Base-by-base conservation (phyloP, 345 rosid genomes). In the Aquilaria yunnanensis region DNA sequence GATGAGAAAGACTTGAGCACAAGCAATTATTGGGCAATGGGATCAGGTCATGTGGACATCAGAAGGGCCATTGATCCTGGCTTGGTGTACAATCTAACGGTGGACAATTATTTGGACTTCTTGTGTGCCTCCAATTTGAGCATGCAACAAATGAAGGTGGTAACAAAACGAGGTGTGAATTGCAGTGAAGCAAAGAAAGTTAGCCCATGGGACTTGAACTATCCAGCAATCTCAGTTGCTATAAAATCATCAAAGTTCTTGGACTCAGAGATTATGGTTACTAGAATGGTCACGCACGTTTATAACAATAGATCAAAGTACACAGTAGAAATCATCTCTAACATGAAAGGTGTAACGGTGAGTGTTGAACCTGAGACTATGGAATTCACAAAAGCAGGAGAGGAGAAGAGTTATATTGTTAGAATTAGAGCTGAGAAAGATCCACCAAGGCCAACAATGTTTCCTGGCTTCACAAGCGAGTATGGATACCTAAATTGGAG, bases 1-100 rank as follows among this genome's bases (percentile, higher is more conserved):
- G 64, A 33, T 1, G 50, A 66, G 30, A 32, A 43, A 14, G 47
- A 49, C 14, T 5, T 48, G 4, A 51, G 10, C 0, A 11, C 2
- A 14, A 32, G 52, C 16, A 57, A n/a, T 0, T 4, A 43, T 1
- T 56, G 67, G 70, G 62, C 13, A 0, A 66, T 66, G 67, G 70
- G 75, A 13, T 45, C 64, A 2, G 75, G 75, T 31, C 75, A 71
- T 32, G 60, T 66, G 51, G 64, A 71, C 10, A 70, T 63, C 4
- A 14, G 30, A 16, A 61, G 46, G 43, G 75, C 75, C 13, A n/a
- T 51, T 2, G 67, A 71, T 52, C 70, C 74, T 10, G 69, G 74
- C 3, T 14, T 70, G 34, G 65, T 59, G 5, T 64, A 64, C 13
- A 64, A 70, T 48, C 14, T 65, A 6, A 71, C 61, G 10, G 32